Conservation (phyloP, 2,329 filamentous ascomycete genomes). For the Fusarium decemcellulare region DNA sequence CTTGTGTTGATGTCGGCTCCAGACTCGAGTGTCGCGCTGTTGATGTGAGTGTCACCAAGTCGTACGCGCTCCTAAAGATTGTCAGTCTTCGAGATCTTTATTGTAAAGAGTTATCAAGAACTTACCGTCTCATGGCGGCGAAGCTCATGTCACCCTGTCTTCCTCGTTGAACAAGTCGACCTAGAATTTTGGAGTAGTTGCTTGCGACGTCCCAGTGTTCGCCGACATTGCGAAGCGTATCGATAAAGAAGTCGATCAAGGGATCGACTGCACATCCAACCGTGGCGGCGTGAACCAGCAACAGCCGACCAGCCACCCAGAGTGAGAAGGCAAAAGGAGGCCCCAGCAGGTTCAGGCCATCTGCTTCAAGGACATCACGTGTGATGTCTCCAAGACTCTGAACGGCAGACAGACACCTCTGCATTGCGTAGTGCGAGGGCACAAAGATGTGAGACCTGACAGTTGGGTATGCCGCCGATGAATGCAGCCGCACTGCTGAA, state of each 20-base stretch:
- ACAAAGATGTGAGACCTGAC: slow-evolving; percentile 58
- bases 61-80: slow-evolving; percentile 59
- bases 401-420: slow-evolving; percentile 60
- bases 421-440: slow-evolving; percentile 61
- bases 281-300: slow-evolving; percentile 59
- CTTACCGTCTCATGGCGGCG: slow-evolving; percentile 58
- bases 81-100: too few species aligned
- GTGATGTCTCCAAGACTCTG: slow-evolving; percentile 60
- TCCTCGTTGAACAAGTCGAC: slow-evolving; percentile 54
- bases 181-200: slow-evolving; percentile 58
- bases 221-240: slow-evolving; percentile 57
- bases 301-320: slow-evolving; percentile 58
- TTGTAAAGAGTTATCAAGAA: not conserved
- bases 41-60: slow-evolving; percentile 55
- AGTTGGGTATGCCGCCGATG: slow-evolving; percentile 59
- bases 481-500: slow-evolving; percentile 60
- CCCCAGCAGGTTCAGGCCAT: slow-evolving; percentile 58
- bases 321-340: slow-evolving; percentile 61
- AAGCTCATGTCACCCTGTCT: slow-evolving; percentile 55
- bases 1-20: slow-evolving; percentile 56
- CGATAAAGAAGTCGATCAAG: slow-evolving; percentile 60
- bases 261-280: slow-evolving; percentile 54
- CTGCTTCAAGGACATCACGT: slow-evolving; percentile 59
- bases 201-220: slow-evolving; percentile 61
- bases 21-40: slow-evolving; percentile 54